phyloP scores from a whole-genome alignment of 306 rosid species.

The Prunus mume region DNA sequence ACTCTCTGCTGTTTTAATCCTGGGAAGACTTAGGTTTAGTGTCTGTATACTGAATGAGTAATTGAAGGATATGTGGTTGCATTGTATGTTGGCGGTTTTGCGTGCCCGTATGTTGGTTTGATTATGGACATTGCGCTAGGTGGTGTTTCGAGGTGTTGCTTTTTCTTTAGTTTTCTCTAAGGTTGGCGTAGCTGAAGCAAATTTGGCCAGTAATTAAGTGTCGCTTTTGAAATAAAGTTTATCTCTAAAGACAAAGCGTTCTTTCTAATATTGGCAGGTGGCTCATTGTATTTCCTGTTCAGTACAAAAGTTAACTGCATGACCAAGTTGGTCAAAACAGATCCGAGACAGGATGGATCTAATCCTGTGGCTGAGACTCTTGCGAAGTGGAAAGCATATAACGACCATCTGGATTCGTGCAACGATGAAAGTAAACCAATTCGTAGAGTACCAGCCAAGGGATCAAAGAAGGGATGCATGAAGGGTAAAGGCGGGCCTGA shows the following conservation, averaged over 20 bases:
- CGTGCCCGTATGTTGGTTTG: not conserved
- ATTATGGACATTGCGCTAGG: not conserved
- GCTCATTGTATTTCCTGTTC: constrained; percentile 17
- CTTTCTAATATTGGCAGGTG: constrained; percentile 33
- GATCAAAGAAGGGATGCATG: constrained; percentile 90
- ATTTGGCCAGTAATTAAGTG: constrained; percentile 4
- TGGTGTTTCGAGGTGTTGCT: not conserved
- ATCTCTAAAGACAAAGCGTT: not conserved
- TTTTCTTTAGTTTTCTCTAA: not conserved
- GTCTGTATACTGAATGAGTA: not conserved
- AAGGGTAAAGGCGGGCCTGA: constrained; percentile 96
- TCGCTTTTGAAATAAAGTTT: not conserved
- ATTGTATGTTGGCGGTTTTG: not conserved
- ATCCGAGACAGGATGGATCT: constrained; percentile 56
- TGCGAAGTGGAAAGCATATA: constrained; percentile 67
- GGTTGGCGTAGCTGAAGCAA: not conserved
- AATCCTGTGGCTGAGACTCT: constrained; percentile 57
- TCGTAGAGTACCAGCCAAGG: constrained; percentile 78
- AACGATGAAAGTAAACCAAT: constrained; percentile 38
- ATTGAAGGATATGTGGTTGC: not conserved
- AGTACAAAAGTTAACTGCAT: constrained; percentile 35
- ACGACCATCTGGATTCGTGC: constrained; percentile 54
- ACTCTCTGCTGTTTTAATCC: not conserved
- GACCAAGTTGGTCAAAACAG: constrained; percentile 44
- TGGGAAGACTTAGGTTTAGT: not conserved